A percentile compares a stretch with the other conserved stretches of the same genome.
These are phyloP conservation scores for Saccharomyces hybrid DNA, from an alignment of 1,139 yeast species.

Conservation along the genomic window DNA sequence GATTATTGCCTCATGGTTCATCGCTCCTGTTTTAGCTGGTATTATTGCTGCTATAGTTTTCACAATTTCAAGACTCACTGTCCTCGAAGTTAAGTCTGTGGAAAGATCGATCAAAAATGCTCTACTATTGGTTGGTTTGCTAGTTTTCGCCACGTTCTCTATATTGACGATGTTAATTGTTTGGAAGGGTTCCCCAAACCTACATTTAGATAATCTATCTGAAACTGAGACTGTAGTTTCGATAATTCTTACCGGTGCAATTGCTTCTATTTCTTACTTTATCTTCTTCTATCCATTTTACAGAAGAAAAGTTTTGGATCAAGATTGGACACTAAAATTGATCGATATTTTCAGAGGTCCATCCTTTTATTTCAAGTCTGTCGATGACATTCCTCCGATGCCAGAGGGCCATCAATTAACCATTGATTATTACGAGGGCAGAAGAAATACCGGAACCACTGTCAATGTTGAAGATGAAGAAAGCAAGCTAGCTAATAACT, in stretches of 20 bases:
- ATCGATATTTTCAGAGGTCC: conserved; percentile 56
- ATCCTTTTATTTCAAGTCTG: conserved; percentile 45
- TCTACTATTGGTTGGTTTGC: conserved; percentile 49
- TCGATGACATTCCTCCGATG: conserved; percentile 57
- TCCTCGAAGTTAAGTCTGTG: conserved; percentile 50
- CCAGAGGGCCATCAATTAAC: conserved; percentile 52
- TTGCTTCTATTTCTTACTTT: conserved; percentile 45
- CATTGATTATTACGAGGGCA: conserved; percentile 60
- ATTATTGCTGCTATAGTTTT: conserved; percentile 52
- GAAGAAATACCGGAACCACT: conserved; percentile 36
- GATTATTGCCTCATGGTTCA: conserved; percentile 74
- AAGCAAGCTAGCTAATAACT: conserved; percentile 13
- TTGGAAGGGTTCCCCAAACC: conserved; percentile 71
- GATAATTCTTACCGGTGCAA: conserved; percentile 57
- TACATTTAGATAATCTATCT: conserved; percentile 47
- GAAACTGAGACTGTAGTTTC: conserved; percentile 47
- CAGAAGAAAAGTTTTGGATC: conserved; percentile 50
- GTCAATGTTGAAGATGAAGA: conserved; percentile 20
- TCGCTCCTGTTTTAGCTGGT: conserved; percentile 73
- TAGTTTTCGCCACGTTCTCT: conserved; percentile 55
- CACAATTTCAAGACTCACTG: conserved; percentile 50
- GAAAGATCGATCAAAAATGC: conserved; percentile 38
- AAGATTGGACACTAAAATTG: conserved; percentile 63
- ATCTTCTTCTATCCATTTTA: conserved; percentile 56
- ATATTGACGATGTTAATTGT: conserved; percentile 55